Evolutionary conservation across 495 filamentous ascomycete genomes (phyloP).

Genomic region (Lasiosphaeria hispida): DNA sequence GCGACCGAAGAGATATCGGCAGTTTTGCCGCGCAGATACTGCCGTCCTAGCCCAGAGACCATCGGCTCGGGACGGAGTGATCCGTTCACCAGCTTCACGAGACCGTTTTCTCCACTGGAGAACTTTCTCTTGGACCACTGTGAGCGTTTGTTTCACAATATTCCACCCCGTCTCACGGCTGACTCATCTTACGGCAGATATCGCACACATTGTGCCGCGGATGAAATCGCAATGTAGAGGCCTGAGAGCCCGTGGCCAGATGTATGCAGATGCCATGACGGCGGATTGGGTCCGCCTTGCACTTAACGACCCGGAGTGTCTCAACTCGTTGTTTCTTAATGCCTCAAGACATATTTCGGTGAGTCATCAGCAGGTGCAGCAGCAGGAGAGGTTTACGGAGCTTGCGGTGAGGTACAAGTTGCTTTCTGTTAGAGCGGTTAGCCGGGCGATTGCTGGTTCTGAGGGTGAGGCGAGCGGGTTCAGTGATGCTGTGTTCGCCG

Average conservation of each 20-base stretch:
- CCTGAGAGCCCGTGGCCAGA: not conserved
- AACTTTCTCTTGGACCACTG: constrained; percentile 7
- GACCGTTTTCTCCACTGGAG: not conserved
- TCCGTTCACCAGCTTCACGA: not conserved
- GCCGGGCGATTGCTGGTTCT: not conserved
- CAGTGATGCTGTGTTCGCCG: not conserved
- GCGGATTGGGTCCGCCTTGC: not conserved
- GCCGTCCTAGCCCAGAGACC: not conserved
- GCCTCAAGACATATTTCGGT: not conserved
- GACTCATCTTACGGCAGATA: not conserved
- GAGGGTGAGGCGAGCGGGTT: not conserved
- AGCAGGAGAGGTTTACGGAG: not conserved
- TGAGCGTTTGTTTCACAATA: not conserved
- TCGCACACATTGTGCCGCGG: not conserved
- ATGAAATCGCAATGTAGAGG: not conserved
- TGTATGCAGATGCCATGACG: not conserved
- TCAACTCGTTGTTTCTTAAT: not conserved
- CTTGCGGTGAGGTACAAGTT: not conserved
- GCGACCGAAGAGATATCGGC: too few relatives aligned
- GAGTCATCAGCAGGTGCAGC: not conserved
- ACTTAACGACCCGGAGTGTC: not conserved
- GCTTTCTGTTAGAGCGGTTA: not conserved
- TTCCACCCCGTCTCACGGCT: too few relatives aligned
- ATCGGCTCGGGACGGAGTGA: constrained; percentile 2
- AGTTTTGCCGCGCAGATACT: not conserved